Conservation (phyloP, 2,329 filamentous ascomycete species). For the Ceratocystis albifundus region DNA sequence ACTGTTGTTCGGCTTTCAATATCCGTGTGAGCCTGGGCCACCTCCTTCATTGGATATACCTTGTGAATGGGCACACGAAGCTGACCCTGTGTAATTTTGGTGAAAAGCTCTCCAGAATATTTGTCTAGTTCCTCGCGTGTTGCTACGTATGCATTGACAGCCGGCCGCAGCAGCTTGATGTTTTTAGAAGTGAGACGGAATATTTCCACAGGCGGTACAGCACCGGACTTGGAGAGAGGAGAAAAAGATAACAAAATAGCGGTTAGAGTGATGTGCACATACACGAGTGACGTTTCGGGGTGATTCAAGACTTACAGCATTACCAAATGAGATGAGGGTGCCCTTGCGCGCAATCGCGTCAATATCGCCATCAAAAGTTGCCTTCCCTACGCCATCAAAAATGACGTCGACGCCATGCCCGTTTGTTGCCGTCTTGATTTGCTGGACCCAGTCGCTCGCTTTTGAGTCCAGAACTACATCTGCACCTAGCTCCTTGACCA, state of each 20-base stretch:
- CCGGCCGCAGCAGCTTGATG: conserved; percentile 62
- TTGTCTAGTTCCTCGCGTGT: conserved; percentile 58
- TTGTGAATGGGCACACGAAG: conserved; percentile 65
- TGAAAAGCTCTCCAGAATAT: conserved; percentile 62
- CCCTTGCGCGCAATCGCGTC: conserved; percentile 68
- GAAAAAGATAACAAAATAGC: neutral
- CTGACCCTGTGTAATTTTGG: conserved; percentile 55
- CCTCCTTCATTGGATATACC: conserved; percentile 63
- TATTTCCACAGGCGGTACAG: conserved; percentile 55
- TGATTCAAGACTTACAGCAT: conserved; percentile 45
- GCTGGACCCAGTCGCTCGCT: conserved; percentile 44
- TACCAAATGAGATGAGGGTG: conserved; percentile 66
- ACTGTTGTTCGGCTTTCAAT: conserved; percentile 72
- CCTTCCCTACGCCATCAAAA: conserved; percentile 77
- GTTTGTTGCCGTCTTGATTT: conserved; percentile 57
- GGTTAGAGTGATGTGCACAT: neutral
- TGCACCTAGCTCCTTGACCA: conserved; percentile 60
- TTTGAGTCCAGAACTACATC: conserved; percentile 47
- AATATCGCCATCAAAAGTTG: conserved; percentile 69
- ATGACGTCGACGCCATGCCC: conserved; percentile 64
- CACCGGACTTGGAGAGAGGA: conserved; percentile 41
- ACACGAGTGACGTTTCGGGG: neutral
- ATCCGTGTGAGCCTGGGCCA: conserved; percentile 60
- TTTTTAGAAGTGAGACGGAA: conserved; percentile 59
- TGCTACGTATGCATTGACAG: conserved; percentile 57